Evolutionary conservation across 1,284 basidiomycete genomes (phyloP).

Genomic region (Thecaphora frezii): DNA sequence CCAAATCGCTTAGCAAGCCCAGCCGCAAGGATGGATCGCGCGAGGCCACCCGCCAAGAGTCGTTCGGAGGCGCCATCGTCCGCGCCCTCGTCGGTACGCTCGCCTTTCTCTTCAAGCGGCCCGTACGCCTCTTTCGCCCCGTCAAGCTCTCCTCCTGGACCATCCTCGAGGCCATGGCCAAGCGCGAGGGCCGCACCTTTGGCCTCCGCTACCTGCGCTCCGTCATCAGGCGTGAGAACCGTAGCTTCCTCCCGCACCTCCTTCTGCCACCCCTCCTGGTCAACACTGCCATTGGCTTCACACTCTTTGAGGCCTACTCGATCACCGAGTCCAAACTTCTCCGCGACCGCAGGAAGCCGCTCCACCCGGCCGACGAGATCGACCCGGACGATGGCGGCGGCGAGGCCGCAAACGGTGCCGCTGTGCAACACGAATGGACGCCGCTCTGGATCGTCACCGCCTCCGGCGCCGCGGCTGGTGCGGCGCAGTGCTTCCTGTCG

Average conservation of each 20-base stretch:
- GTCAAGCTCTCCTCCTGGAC: constrained; percentile 59
- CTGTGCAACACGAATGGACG: constrained; percentile 21
- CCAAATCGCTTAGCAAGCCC: constrained; percentile 6
- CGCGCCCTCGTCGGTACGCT: constrained; percentile 57
- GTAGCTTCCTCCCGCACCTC: constrained; percentile 34
- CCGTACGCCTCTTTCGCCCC: constrained; percentile 59
- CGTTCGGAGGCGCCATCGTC: constrained; percentile 45
- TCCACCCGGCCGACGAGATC: background rate
- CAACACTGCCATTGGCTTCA: constrained; percentile 59
- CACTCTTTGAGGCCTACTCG: constrained; percentile 58
- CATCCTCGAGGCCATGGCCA: constrained; percentile 59
- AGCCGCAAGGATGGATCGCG: constrained; percentile 5
- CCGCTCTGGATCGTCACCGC: constrained; percentile 47
- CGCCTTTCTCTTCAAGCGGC: constrained; percentile 60
- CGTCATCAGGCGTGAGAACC: constrained; percentile 52
- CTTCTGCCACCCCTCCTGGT: constrained; percentile 58
- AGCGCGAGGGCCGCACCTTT: constrained; percentile 56
- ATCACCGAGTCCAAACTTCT: constrained; percentile 43
- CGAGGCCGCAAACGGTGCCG: background rate
- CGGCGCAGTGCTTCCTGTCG: constrained; percentile 60
- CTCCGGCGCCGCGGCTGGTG: constrained; percentile 59
- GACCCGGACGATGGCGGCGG: background rate
- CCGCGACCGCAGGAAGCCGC: background rate
- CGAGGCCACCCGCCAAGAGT: constrained; percentile 35
- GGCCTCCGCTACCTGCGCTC: constrained; percentile 55